Evolutionary conservation across 139 green algal genomes (phyloP), one percentile per base, ranked within the genome.

Genomic region (Chlorokybus atmophyticus): DNA sequence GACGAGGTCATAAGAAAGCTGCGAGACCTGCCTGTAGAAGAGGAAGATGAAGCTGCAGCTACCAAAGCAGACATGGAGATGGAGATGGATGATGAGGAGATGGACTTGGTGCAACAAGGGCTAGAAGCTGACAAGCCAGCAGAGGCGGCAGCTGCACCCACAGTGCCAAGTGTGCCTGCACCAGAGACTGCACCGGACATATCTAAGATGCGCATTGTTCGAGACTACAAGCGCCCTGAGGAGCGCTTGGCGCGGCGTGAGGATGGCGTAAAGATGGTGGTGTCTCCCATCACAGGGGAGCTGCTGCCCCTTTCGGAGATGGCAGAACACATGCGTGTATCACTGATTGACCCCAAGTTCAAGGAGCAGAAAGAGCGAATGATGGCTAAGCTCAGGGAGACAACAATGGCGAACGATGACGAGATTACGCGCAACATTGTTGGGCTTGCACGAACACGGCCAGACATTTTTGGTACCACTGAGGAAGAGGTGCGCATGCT

Each of bases 201-300:
- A 51, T 70, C n/a, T 47, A 81, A 41, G 68, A 83, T 26, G 64
- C 60, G 48, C 60, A 80, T 96, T 30, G 84, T 96, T 32, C 82
- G 81, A 55, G 82, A 97, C 76, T 98, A 96, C 75, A 75, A 85
- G 53, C 70, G 84, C 3, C 67, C 69, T 0, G 76, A 74, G 64
- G 55, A 64, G 38, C 53, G 65, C 14, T 66, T 52, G 26, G 62
- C 68, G 24, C 61, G 32, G 24, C 51, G 80, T 81, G 30, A 14
- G 47, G 79, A 91, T 60, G 57, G 78, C 4, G 74, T 72, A 50
- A 83, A 85, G 75, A 88, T 82, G 62, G 90, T 85, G 24, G 79
- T 96, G 44, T 96, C 90, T 21, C 90, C 90, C 14, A 93, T 98
- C 60, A 98, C 90, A 1, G 90, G 87, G 31, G 82, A 88, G 74